phyloP scores from a whole-genome alignment of 768 basidiomycete species.

The Crassisporium funariophilum region DNA sequence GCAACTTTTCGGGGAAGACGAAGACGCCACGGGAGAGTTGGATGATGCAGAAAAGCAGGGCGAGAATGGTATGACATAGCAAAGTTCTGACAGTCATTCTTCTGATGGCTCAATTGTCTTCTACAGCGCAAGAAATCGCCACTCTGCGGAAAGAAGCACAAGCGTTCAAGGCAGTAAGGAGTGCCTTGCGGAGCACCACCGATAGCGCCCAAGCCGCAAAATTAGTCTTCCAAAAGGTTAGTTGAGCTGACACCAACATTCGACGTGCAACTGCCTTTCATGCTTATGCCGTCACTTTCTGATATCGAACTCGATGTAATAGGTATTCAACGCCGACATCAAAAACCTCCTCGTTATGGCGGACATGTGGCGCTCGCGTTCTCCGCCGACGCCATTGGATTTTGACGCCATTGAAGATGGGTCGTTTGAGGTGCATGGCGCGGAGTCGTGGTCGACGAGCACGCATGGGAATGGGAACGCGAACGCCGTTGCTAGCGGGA shows the following conservation, averaged over 20 bases:
- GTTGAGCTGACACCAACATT: no score
- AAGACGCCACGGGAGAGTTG: slow-evolving; percentile 78
- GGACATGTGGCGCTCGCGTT: slow-evolving; percentile 95
- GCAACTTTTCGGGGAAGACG: slow-evolving; percentile 93
- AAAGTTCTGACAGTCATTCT: slow-evolving; percentile 2
- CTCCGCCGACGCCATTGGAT: slow-evolving; percentile 83
- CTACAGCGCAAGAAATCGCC: slow-evolving; percentile 84
- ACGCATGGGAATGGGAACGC: no score
- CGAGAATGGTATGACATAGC: slow-evolving; percentile 72
- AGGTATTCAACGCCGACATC: slow-evolving; percentile 92
- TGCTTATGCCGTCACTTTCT: neutral
- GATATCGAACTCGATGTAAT: slow-evolving; percentile 1
- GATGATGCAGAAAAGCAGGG: slow-evolving; percentile 92
- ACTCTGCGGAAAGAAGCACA: slow-evolving; percentile 86
- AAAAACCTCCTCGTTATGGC: slow-evolving; percentile 87
- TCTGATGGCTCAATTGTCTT: neutral
- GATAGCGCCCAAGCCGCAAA: slow-evolving; percentile 55
- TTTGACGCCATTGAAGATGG: slow-evolving; percentile 74
- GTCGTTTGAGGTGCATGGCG: slow-evolving; percentile 45
- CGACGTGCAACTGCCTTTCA: neutral
- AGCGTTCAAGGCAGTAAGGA: slow-evolving; percentile 83
- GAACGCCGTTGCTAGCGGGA: slow-evolving; percentile 30
- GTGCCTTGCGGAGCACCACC: slow-evolving; percentile 39
- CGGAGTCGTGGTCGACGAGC: slow-evolving; percentile 7
- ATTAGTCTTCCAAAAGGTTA: slow-evolving; percentile 85